Base-by-base conservation (phyloP, 1,284 basidiomycete species). In the Ganoderma multipileum region DNA sequence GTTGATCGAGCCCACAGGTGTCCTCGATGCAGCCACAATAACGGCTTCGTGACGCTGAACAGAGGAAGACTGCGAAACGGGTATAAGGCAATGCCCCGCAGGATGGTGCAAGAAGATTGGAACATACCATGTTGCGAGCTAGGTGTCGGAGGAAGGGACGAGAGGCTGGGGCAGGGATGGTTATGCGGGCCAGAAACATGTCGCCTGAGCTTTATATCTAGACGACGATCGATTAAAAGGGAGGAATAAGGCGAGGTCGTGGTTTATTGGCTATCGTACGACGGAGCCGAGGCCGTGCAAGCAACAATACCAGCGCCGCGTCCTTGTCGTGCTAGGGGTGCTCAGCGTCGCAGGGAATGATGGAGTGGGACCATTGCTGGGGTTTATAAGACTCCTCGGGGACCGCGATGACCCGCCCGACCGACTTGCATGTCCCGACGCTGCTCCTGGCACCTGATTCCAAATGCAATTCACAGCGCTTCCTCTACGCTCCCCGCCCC, bases 11-110 rank as follows among this genome's bases (percentile, higher is more conserved):
- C 95, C 97, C 74, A 98, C 93, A 61, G 98, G 97, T 9, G 98
- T 99, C 75, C 98, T 92, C 67, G 94, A 91, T 42, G 96, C 97
- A 74, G 95, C 91, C 78, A 99, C 92, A 84, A 99, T 98, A 85
- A 95, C 97, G 76, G 94, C 95, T 89, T 96, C 90, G 84, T 91
- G 89, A 61, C 68, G 71, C 33, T 64, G 63, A 42, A 58, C 66
- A 59, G 77, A 71, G 59, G 77, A 71, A 72, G 78, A 80, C 76
- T 79, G 66, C 28, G 58, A 61, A 47, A 61, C 63, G 36, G 33
- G 38, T 50, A 58, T 70, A 30, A 71, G 66, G 47, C n/a, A 16
- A 33, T 42, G 30, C 26, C 18, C 8, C n/a, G 20, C 2, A 28
- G 8, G 41, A 11, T 20, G 55, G 26, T 8, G n/a, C 6, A 58